These are phyloP conservation scores for Nothophaeocryptopus gaeumannii DNA, from an alignment of 2,329 filamentous ascomycete genomes.

Conservation along the genomic window DNA sequence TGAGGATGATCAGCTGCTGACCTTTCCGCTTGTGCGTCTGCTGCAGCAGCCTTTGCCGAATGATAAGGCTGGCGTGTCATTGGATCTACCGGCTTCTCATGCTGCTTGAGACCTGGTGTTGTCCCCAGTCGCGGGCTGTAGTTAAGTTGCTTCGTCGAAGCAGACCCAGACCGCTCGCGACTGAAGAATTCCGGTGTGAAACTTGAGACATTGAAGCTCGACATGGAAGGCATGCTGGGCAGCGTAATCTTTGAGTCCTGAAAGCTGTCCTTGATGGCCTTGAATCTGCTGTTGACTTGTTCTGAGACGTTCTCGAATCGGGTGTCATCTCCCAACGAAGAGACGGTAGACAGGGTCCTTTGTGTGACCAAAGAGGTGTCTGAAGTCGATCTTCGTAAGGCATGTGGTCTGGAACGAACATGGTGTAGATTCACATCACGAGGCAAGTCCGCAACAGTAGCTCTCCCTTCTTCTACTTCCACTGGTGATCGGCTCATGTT, in stretches of 20 bases:
- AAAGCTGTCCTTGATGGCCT: slow-evolving; percentile 84
- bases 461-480: slow-evolving; percentile 21
- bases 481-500: not conserved
- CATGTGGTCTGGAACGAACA: slow-evolving; percentile 19
- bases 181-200: slow-evolving; percentile 31
- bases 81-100: slow-evolving; percentile 25
- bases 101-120: slow-evolving; percentile 4
- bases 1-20: slow-evolving; percentile 47
- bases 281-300: slow-evolving; percentile 83
- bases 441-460: slow-evolving; percentile 23
- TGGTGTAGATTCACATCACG: slow-evolving; percentile 17
- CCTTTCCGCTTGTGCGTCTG: slow-evolving; percentile 21
- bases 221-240: slow-evolving; percentile 51
- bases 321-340: slow-evolving; percentile 79
- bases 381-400: slow-evolving; percentile 63
- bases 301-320: slow-evolving; percentile 76
- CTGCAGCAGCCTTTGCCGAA: slow-evolving; percentile 23
- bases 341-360: slow-evolving; percentile 71
- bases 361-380: slow-evolving; percentile 74
- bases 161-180: slow-evolving; percentile 27
- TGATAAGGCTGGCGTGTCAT: slow-evolving; percentile 27
- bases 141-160: slow-evolving; percentile 11
- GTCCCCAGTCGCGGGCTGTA: not conserved
- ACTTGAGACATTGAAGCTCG: slow-evolving; percentile 35
- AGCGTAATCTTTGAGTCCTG: slow-evolving; percentile 76